phyloP scores from a whole-genome alignment of 208 protist species.

The Trypanosoma platydactyli region DNA sequence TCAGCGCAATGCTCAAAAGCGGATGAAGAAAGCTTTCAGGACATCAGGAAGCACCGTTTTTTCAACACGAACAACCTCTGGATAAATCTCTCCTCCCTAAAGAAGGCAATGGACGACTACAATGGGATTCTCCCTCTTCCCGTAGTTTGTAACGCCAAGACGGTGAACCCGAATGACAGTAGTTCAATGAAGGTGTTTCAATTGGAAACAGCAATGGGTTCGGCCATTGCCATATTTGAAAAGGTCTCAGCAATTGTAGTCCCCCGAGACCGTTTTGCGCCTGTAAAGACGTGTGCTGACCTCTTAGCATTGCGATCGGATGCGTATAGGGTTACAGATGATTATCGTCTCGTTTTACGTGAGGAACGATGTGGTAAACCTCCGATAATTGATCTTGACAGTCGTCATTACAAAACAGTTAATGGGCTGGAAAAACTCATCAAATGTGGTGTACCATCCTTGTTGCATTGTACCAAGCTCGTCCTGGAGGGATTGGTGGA shows the following conservation, averaged over 20 bases:
- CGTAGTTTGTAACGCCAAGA: constrained; percentile 87
- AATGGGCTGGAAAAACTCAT: constrained; percentile 60
- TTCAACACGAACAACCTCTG: constrained; percentile 99
- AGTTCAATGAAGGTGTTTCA: constrained; percentile 76
- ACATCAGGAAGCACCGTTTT: constrained; percentile 96
- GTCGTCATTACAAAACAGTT: constrained; percentile 77
- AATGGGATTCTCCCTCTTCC: constrained; percentile 68
- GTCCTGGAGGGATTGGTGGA: constrained; percentile 56
- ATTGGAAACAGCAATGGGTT: constrained; percentile 91
- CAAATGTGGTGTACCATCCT: constrained; percentile 57
- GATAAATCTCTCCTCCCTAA: constrained; percentile 92
- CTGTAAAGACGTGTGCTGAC: constrained; percentile 97
- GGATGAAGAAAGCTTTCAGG: constrained; percentile 95
- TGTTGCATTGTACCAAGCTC: constrained; percentile 61
- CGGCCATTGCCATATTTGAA: constrained; percentile 96
- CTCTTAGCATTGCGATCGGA: constrained; percentile 97
- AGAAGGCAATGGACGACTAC: constrained; percentile 62
- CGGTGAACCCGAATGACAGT: constrained; percentile 71
- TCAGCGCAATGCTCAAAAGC: constrained; percentile 84
- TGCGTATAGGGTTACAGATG: constrained; percentile 87
- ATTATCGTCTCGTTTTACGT: constrained; percentile 59
- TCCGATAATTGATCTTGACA: constrained; percentile 68
- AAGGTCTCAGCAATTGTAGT: constrained; percentile 89
- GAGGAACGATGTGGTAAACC: constrained; percentile 50
- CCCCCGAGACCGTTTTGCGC: constrained; percentile 96